Conservation (phyloP, 1,284 basidiomycete genomes). For the Exsudoporus floridanus region DNA sequence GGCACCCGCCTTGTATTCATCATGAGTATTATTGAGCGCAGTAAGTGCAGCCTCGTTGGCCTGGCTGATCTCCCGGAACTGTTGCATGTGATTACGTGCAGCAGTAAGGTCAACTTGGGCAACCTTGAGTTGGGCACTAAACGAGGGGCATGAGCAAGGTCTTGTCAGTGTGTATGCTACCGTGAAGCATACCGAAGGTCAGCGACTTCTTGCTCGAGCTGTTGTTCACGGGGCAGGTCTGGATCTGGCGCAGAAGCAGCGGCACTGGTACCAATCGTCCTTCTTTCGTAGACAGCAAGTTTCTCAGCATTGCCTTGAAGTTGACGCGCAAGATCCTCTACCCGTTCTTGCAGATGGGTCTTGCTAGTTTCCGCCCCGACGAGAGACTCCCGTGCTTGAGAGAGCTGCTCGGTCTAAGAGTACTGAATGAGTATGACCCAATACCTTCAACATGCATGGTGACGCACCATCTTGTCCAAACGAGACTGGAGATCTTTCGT, state of each 20-base stretch:
- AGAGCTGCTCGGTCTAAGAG: slow-evolving; percentile 59
- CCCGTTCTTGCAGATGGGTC: slow-evolving; percentile 76
- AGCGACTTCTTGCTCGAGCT: slow-evolving; percentile 82
- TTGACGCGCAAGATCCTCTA: slow-evolving; percentile 69
- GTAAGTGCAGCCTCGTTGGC: slow-evolving; percentile 78
- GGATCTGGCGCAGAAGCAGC: slow-evolving; percentile 39
- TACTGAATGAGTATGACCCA: slow-evolving; percentile 9
- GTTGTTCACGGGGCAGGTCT: slow-evolving; percentile 66
- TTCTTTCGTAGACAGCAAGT: slow-evolving; percentile 82
- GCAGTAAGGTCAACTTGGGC: slow-evolving; percentile 72
- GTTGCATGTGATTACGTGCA: slow-evolving; percentile 71
- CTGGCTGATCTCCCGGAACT: slow-evolving; percentile 82
- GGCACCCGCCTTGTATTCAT: slow-evolving; percentile 73
- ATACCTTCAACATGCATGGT: not conserved
- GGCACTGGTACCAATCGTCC: slow-evolving; percentile 40
- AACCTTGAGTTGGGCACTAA: slow-evolving; percentile 70
- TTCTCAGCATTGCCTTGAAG: slow-evolving; percentile 80
- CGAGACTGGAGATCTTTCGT: slow-evolving; percentile 71
- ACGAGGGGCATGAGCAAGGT: slow-evolving; percentile 2
- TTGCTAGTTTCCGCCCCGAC: slow-evolving; percentile 78
- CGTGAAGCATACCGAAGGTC: slow-evolving; percentile 65
- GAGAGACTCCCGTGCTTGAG: slow-evolving; percentile 71
- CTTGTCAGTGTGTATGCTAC: not conserved
- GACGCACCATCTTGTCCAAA: slow-evolving; percentile 69
- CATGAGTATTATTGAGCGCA: slow-evolving; percentile 68